A percentile compares a stretch with the other conserved stretches of the same genome.
These are phyloP conservation scores for Eutrema salsugineum DNA, from an alignment of 441 rosid genomes.

Conservation along the genomic window DNA sequence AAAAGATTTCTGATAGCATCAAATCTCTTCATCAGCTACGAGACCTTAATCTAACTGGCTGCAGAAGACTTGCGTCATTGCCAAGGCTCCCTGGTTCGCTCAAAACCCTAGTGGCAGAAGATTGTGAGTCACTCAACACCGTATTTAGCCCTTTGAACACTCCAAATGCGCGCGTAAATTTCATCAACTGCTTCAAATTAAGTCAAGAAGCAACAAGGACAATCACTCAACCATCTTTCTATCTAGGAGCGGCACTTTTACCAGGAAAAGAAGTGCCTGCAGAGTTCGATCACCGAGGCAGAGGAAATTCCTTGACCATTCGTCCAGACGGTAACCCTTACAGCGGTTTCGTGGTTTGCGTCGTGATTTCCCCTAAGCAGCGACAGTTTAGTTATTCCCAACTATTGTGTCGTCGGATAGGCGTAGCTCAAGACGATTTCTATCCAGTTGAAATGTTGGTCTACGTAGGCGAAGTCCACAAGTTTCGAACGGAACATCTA, in stretches of 20 bases:
- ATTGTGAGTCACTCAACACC: no score
- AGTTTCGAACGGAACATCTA: not conserved
- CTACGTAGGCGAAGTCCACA: not conserved
- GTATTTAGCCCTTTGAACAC: no score
- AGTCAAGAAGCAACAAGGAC: not conserved
- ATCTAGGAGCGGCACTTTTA: not conserved
- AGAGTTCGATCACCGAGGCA: not conserved
- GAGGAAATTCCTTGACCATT: not conserved
- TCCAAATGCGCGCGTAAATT: no score
- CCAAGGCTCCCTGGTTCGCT: slow-evolving; percentile 2
- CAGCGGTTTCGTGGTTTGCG: not conserved
- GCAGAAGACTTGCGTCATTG: not conserved
- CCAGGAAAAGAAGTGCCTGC: not conserved
- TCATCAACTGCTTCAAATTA: slow-evolving; percentile 2
- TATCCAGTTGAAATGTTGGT: not conserved
- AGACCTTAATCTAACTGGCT: not conserved
- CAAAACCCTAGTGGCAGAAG: rapidly evolving
- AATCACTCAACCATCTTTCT: not conserved
- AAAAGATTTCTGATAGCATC: not conserved
- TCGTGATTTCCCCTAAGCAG: not conserved
- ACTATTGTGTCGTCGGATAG: not conserved
- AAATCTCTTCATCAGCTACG: not conserved
- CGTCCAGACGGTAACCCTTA: not conserved
- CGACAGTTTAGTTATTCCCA: not conserved
- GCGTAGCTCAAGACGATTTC: not conserved